These are phyloP conservation scores for Pleochaeta shiraiana DNA, from an alignment of 2,329 filamentous ascomycete genomes.

Conservation along the genomic window DNA sequence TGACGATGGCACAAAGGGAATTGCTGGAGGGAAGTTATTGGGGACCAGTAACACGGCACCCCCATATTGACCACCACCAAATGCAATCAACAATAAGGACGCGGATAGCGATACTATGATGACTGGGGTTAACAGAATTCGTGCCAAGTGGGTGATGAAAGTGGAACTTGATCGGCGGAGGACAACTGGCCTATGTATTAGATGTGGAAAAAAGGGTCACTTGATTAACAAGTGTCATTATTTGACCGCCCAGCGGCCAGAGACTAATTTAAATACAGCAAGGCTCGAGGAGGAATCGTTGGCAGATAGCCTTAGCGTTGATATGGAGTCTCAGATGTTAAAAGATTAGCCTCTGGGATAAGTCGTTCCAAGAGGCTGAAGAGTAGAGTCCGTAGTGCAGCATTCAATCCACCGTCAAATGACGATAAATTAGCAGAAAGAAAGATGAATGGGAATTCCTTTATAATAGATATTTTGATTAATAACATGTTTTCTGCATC, in stretches of 20 bases:
- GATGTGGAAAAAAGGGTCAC: neutral
- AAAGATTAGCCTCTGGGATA: neutral
- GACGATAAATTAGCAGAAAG: neutral
- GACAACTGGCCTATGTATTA: neutral
- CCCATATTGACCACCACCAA: neutral
- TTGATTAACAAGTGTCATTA: neutral
- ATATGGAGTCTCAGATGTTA: neutral
- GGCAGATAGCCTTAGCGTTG: neutral
- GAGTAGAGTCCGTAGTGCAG: neutral
- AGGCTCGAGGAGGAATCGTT: neutral
- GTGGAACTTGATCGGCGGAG: neutral
- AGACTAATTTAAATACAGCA: neutral
- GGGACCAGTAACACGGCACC: neutral
- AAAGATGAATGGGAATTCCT: neutral
- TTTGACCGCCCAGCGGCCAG: neutral
- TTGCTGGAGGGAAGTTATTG: neutral
- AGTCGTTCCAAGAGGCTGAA: neutral
- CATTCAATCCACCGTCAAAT: neutral
- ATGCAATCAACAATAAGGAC: neutral
- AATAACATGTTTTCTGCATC: neutral
- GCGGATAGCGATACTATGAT: neutral
- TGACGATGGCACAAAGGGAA: neutral
- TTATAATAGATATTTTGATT: conserved; percentile 1
- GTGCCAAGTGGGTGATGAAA: neutral
- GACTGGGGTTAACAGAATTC: neutral